Percentiles rank a stretch among this genome's conserved stretches.
Evolutionary conservation across 75 land plant genomes (phyloP).

Genomic region (Pinus tabuliformis): DNA sequence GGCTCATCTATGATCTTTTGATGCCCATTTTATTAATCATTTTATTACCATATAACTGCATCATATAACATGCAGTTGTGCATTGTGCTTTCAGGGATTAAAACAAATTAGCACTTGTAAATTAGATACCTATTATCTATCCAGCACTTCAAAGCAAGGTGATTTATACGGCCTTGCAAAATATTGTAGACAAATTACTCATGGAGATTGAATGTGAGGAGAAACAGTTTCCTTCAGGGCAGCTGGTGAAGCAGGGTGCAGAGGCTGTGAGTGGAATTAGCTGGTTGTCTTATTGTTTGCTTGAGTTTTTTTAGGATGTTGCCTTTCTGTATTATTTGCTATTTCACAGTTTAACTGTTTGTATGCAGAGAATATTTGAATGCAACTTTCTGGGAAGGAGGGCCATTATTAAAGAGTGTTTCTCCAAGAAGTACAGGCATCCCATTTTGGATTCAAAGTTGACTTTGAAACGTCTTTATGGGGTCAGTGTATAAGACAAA

Average conservation of each 20-base stretch:
- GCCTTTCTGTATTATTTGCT: neutral
- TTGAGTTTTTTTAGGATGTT: neutral
- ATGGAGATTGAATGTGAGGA: constrained; percentile 29
- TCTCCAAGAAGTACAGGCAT: constrained; percentile 96
- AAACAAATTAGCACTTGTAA: too few relatives aligned
- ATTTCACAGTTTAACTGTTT: neutral
- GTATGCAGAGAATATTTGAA: constrained; percentile 81
- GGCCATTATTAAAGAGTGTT: constrained; percentile 83
- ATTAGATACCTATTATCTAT: too few relatives aligned
- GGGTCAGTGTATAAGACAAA: constrained; percentile 39
- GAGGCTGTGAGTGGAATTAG: constrained; percentile 78
- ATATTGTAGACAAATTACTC: too few relatives aligned
- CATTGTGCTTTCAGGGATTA: too few relatives aligned
- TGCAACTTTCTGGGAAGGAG: constrained; percentile 73
- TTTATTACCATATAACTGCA: too few relatives aligned
- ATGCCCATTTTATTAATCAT: too few relatives aligned
- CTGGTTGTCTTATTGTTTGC: neutral
- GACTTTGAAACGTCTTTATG: constrained; percentile 86
- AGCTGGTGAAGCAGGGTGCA: constrained; percentile 90
- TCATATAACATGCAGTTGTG: too few relatives aligned
- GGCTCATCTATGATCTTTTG: too few relatives aligned
- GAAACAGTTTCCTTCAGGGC: constrained; percentile 21
- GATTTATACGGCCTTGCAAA: too few relatives aligned
- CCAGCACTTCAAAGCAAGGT: too few relatives aligned
- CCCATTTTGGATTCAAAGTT: constrained; percentile 85